Evolutionary conservation across 78 protist species (phyloP), one percentile per base, ranked within the genome.

Genomic region (Dictyostelium capitatum): DNA sequence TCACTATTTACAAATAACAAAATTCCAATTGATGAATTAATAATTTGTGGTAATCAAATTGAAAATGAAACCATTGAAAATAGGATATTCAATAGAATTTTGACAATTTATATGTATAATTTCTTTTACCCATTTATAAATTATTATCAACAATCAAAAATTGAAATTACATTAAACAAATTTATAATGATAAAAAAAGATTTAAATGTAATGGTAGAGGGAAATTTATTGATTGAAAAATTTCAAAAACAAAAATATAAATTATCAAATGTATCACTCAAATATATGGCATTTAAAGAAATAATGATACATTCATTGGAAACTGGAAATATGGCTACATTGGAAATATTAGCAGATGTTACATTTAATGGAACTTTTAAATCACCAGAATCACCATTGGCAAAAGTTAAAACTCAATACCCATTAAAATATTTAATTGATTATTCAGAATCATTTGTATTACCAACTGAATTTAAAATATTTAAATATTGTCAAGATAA

Each of bases 61-160:
- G 43, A 37, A 37, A 37, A 37, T 37, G 43, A 37, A 37, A 3
- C 43, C 43, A 32, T 67, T 4, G 47, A 32, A 67, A 67, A 67
- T 17, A 67, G 48, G 17, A 23, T 67, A 15, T 28, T 67, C 3
- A 67, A 67, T 67, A 67, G 23, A 67, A 32, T 67, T 6, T 30
- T 67, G 19, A 67, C 43, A 15, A 25, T 67, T 17, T 67, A 67
- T 67, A 67, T 67, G 75, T 67, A 67, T 67, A 67, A 37, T 2
- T 67, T 32, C 17, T 67, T 67, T 15, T 67, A 67, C 30, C 75
- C 75, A 67, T 67, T 67, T 6, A 17, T 32, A 30, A 15, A 28
- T 17, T 32, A 30, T 30, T 67, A 30, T 67, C 75, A 67, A 67
- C 47, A 32, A 32, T 20, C 50, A 15, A 67, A 67, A 19, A 32